Base-by-base conservation (phyloP, 805 yeast species). In the Debaryomyces tyrocola region DNA sequence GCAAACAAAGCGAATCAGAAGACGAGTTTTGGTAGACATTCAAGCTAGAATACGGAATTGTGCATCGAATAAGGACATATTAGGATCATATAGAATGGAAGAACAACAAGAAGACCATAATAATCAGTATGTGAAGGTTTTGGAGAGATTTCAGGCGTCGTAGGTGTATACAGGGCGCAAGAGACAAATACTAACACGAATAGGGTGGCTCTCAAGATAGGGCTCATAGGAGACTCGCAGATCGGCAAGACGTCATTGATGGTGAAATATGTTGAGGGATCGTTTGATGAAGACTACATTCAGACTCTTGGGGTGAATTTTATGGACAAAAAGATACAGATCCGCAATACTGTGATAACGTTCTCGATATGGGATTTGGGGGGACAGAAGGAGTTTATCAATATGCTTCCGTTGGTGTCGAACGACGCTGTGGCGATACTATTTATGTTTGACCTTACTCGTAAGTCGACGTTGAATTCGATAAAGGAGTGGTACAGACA, bases 251-350 rank as follows among this genome's bases (percentile, higher is more conserved):
- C 99, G 0, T 89, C 97, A 5, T 69, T 92, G 48, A 91, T 92
- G 98, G 96, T 91, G 20, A 90, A 92, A 62, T 92, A 91, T 62
- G 97, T 92, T n/a, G 97, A 92, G 60, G 95, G 95, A 45, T 82
- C 87, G 29, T 92, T 87, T 63, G 96, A 90, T 61, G 94, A 89
- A 59, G 90, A 85, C 50, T 92, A 92, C 62, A 89, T 91, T 41
- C 97, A 90, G 65, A 92, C 99, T 0, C 71, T 90, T 43, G 99
- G 99, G 5, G 97, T 94, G 45, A 92, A 92, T 62, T 91, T 89
- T 66, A 85, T 94, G 88, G 97, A 94, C 63, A 85, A 90, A 57
- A 84, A 86, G 48, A 87, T 92, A 24, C 84, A 83, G 49, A 84
- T 92, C 45, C 83, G 90, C 46, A 84, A 87, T 48, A 90, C 97